Conservation (phyloP, 345 rosid species). For the Eutrema japonicum region DNA sequence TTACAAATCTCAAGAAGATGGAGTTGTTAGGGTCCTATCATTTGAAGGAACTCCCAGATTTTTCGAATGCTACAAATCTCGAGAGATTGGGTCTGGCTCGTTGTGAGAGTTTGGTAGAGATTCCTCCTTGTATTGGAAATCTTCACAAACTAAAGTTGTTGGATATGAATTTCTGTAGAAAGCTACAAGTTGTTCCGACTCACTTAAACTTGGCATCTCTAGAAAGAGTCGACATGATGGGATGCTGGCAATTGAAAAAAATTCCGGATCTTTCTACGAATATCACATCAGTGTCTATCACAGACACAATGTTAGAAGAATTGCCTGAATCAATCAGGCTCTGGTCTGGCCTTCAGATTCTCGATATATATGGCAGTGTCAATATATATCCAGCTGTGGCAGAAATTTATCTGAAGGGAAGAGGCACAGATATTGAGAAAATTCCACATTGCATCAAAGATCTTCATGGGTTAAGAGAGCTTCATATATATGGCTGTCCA, state of each 20-base stretch:
- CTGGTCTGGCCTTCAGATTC: not conserved
- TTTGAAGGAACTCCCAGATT: not conserved
- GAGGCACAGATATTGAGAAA: not conserved
- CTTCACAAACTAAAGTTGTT: not conserved
- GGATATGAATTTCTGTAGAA: not conserved
- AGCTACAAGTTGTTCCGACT: not conserved
- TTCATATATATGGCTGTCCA: not conserved
- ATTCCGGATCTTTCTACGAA: slow-evolving; percentile 30
- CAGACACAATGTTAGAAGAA: slow-evolving; percentile 12
- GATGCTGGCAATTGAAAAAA: slow-evolving; percentile 22
- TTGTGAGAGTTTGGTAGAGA: not conserved
- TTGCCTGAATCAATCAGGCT: not conserved
- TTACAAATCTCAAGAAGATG: not conserved
- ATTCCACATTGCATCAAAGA: not conserved
- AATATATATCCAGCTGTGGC: not conserved
- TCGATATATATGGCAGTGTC: not conserved
- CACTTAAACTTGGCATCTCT: slow-evolving; percentile 15
- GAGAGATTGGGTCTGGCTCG: not conserved
- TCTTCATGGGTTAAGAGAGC: not conserved
- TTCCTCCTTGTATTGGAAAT: not conserved
- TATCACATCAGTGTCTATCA: not conserved
- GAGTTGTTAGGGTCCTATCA: not conserved
- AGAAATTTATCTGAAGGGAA: not conserved
- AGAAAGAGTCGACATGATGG: not conserved
- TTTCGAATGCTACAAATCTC: not conserved